These are phyloP conservation scores for Sergeia podlipaevii DNA, from an alignment of 208 protist genomes.

Conservation along the genomic window DNA sequence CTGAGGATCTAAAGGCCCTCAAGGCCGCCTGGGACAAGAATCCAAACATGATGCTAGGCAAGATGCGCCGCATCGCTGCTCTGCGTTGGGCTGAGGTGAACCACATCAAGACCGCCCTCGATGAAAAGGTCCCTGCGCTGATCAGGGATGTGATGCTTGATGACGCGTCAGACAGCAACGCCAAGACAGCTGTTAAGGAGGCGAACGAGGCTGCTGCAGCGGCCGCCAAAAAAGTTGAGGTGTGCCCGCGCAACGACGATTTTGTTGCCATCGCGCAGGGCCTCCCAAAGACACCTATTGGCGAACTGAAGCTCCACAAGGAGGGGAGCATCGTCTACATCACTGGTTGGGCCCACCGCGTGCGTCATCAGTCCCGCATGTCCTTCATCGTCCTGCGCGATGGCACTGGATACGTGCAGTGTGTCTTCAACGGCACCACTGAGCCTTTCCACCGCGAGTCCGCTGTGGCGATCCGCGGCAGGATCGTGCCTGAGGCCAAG, in stretches of 20 bases:
- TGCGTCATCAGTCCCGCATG: conserved; percentile 94
- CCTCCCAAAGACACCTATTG: conserved; percentile 38
- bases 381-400: conserved; percentile 97
- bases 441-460: conserved; percentile 86
- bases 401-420: conserved; percentile 95
- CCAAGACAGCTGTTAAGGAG: not conserved
- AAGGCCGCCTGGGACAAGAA: conserved; percentile 79
- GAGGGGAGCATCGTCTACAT: conserved; percentile 78
- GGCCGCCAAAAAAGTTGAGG: conserved; percentile 20
- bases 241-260: conserved; percentile 51
- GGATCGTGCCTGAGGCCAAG: conserved; percentile 71
- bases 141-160: conserved; percentile 47
- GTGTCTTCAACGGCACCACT: conserved; percentile 87
- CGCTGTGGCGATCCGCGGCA: conserved; percentile 78
- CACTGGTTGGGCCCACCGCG: conserved; percentile 94
- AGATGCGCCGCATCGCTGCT: conserved; percentile 62
- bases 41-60: conserved; percentile 78
- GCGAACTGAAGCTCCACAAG: conserved; percentile 38
- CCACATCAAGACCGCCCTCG: conserved; percentile 54
- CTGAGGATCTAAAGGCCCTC: conserved; percentile 45
- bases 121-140: conserved; percentile 58
- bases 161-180: conserved; percentile 10
- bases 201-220: conserved; percentile 2
- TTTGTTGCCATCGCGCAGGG: conserved; percentile 42
- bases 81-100: conserved; percentile 78